These are phyloP conservation scores for Ceratocystis destructans DNA, from an alignment of 2,329 filamentous ascomycete species.

Conservation along the genomic window DNA sequence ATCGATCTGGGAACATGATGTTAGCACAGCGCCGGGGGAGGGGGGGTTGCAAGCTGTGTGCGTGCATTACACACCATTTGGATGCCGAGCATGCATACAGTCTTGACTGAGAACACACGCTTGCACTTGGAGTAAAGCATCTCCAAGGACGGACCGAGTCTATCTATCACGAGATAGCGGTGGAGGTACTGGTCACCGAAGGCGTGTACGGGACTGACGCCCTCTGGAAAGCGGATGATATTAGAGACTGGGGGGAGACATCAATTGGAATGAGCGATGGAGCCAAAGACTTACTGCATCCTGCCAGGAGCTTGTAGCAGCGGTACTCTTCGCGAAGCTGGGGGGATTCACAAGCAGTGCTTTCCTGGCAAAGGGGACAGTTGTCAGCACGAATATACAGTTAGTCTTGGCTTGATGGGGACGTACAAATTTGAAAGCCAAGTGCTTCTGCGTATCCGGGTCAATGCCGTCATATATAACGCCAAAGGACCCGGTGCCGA, in stretches of 20 bases:
- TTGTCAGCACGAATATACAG: background rate
- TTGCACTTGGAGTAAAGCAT: constrained; percentile 16
- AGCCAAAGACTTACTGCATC: constrained; percentile 13
- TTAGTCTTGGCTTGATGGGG: background rate
- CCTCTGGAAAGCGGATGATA: constrained; percentile 4
- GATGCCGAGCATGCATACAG: constrained; percentile 13
- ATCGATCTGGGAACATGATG: constrained; percentile 8
- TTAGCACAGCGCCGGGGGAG: background rate
- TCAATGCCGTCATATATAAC: constrained; percentile 16
- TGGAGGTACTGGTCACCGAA: constrained; percentile 17
- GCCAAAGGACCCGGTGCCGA: constrained; percentile 17
- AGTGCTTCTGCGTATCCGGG: background rate
- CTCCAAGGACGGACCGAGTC: constrained; percentile 16
- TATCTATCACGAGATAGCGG: constrained; percentile 16
- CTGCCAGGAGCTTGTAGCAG: constrained; percentile 12
- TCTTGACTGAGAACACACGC: constrained; percentile 15
- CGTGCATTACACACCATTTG: constrained; percentile 14
- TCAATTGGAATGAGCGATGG: background rate
- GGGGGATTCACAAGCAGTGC: constrained; percentile 12
- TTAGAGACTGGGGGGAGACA: background rate
- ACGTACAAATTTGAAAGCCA: constrained; percentile 17
- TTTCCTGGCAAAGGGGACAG: background rate
- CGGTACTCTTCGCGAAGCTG: constrained; percentile 18
- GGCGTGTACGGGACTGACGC: constrained; percentile 9
- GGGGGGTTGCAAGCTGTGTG: background rate